Conservation (phyloP, 140 eudicot species). For the Ambrosia hybrid region DNA sequence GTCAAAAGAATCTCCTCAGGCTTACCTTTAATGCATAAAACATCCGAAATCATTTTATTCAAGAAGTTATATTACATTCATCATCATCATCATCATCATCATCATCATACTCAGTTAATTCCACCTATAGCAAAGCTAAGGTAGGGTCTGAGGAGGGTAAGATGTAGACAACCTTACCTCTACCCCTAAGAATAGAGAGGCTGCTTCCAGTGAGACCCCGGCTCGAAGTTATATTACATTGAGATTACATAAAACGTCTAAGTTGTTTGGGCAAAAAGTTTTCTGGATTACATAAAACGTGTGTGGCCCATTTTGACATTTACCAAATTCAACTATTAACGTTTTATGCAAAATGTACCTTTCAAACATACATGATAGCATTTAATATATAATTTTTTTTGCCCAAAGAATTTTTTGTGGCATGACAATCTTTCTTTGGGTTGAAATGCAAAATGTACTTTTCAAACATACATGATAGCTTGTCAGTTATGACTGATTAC, state of each 20-base stretch:
- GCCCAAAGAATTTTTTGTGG: neutral
- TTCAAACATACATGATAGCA: neutral
- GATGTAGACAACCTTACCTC: no score
- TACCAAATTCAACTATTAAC: neutral
- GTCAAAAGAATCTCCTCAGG: neutral
- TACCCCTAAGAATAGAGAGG: no score
- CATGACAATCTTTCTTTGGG: neutral
- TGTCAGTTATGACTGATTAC: neutral
- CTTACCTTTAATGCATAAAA: neutral
- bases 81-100: no score
- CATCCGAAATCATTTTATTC: neutral
- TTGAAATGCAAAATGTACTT: neutral
- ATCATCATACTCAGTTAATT: no score
- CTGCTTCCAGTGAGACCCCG: no score
- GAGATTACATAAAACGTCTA: no score
- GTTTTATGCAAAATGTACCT: no score
- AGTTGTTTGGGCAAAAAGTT: neutral
- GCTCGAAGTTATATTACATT: no score
- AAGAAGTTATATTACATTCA: no score
- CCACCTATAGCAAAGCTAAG: no score
- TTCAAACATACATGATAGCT: neutral
- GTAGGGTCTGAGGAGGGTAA: no score
- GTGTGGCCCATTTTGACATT: neutral
- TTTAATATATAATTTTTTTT: neutral
- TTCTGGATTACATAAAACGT: neutral